A percentile compares a stretch with the other conserved stretches of the same genome.
These are phyloP conservation scores for Crithidia brevicula DNA, from an alignment of 208 protist species.

Conservation along the genomic window DNA sequence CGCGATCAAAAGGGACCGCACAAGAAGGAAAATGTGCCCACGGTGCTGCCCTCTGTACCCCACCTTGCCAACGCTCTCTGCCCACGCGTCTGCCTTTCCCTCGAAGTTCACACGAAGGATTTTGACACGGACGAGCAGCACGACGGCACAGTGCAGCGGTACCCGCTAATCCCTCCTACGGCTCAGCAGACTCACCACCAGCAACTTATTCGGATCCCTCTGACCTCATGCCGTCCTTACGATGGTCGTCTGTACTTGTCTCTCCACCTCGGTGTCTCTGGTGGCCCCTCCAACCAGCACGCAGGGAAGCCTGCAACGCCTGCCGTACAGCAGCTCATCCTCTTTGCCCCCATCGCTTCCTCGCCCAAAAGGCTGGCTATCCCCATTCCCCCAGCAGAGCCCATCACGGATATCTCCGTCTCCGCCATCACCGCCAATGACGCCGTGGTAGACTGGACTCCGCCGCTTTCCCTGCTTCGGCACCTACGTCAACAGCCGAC, in stretches of 20 bases:
- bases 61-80: background rate
- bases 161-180: background rate
- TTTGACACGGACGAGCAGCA: background rate
- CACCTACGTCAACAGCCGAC: slow-evolving; percentile 16
- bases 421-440: slow-evolving; percentile 14
- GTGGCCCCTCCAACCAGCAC: background rate
- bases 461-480: slow-evolving; percentile 12
- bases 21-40: background rate
- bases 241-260: slow-evolving; percentile 5
- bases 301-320: too few species aligned
- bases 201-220: slow-evolving; percentile 9
- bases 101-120: background rate
- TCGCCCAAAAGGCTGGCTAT: background rate
- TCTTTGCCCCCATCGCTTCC: slow-evolving; percentile 5
- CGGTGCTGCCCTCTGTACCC: background rate
- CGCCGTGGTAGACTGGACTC: slow-evolving; percentile 19
- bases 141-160: background rate
- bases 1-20: background rate
- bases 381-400: slow-evolving; percentile 18
- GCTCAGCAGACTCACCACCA: background rate
- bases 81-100: background rate
- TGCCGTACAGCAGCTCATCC: background rate
- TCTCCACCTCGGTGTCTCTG: background rate
- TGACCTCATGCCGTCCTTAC: slow-evolving; percentile 9
- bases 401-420: slow-evolving; percentile 11